Percentiles rank a stretch among this genome's conserved stretches.
Conservation (phyloP, 495 filamentous ascomycete species). For the Penicillium paradoxum region DNA sequence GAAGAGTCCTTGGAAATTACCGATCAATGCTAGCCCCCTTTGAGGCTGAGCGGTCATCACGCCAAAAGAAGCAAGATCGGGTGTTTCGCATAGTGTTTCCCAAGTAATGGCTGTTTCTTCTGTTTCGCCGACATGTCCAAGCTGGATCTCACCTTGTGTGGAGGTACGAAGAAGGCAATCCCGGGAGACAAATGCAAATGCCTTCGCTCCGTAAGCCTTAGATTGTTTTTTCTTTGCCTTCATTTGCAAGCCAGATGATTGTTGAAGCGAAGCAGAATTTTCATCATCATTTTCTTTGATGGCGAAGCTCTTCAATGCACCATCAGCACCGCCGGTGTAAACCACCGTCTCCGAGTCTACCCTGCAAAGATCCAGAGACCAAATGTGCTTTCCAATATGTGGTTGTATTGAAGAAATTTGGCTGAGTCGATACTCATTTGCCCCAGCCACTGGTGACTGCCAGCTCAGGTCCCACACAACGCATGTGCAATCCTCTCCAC, state of each 20-base stretch:
- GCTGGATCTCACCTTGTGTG: slow-evolving; percentile 54
- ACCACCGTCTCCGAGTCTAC: slow-evolving; percentile 36
- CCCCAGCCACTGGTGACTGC: slow-evolving; percentile 15
- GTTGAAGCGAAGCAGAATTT: not conserved
- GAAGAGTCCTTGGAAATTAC: slow-evolving; percentile 27
- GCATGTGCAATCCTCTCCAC: slow-evolving; percentile 73
- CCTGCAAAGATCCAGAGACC: slow-evolving; percentile 57
- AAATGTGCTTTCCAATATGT: slow-evolving; percentile 89
- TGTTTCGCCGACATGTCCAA: slow-evolving; percentile 32
- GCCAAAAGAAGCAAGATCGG: slow-evolving; percentile 30
- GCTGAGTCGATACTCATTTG: slow-evolving; percentile 36
- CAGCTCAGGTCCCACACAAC: slow-evolving; percentile 61
- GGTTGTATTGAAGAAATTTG: slow-evolving; percentile 50
- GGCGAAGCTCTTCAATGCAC: slow-evolving; percentile 43
- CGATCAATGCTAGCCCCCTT: slow-evolving; percentile 34
- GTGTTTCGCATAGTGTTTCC: slow-evolving; percentile 28
- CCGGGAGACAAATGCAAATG: slow-evolving; percentile 60
- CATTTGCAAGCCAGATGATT: not conserved
- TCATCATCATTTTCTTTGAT: slow-evolving; percentile 11
- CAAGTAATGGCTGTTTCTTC: slow-evolving; percentile 18
- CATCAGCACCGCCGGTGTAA: slow-evolving; percentile 86
- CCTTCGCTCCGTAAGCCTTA: slow-evolving; percentile 49
- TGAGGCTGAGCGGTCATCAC: slow-evolving; percentile 25
- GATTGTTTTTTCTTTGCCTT: slow-evolving; percentile 16
- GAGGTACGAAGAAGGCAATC: slow-evolving; percentile 55